A percentile compares a stretch with the other conserved stretches of the same genome.
phyloP scores from a whole-genome alignment of 1,139 yeast genomes.

The Eremothecium coryli region DNA sequence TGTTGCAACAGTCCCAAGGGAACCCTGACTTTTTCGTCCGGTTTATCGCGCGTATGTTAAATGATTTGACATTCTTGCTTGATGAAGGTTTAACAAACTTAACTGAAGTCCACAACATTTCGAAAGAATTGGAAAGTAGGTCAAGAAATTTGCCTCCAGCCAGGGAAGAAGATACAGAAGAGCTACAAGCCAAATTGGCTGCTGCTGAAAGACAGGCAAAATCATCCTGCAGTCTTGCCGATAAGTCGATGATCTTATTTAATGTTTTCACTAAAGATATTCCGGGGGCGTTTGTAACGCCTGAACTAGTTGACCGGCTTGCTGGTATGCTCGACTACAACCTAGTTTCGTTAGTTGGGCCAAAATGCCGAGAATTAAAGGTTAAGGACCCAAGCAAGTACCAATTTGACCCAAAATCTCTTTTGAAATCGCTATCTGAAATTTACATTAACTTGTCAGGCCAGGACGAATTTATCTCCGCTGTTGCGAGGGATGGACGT shows the following conservation, averaged over 20 bases:
- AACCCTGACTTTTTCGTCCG: conserved; percentile 78
- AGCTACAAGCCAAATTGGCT: conserved; percentile 45
- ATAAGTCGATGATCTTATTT: conserved; percentile 72
- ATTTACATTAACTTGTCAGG: conserved; percentile 64
- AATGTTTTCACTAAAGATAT: conserved; percentile 77
- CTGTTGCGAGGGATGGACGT: conserved; percentile 85
- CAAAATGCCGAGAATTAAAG: conserved; percentile 80
- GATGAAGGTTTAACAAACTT: conserved; percentile 85
- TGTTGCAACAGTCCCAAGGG: conserved; percentile 54
- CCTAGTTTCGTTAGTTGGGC: conserved; percentile 84
- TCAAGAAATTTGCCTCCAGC: conserved; percentile 36
- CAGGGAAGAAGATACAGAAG: conserved; percentile 49
- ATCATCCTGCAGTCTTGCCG: conserved; percentile 74
- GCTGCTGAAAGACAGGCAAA: conserved; percentile 69
- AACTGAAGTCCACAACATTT: conserved; percentile 65
- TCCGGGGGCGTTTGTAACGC: conserved; percentile 75
- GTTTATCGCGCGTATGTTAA: conserved; percentile 88
- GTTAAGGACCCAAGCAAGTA: conserved; percentile 80
- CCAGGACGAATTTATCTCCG: conserved; percentile 57
- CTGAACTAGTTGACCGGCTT: conserved; percentile 85
- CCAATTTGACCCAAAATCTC: conserved; percentile 68
- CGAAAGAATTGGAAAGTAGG: conserved; percentile 43
- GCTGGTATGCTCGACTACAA: conserved; percentile 96
- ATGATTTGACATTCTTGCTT: conserved; percentile 82
- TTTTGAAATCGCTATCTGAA: conserved; percentile 60